Evolutionary conservation across 768 basidiomycete species (phyloP).

Genomic region (Sarcodon sp.): DNA sequence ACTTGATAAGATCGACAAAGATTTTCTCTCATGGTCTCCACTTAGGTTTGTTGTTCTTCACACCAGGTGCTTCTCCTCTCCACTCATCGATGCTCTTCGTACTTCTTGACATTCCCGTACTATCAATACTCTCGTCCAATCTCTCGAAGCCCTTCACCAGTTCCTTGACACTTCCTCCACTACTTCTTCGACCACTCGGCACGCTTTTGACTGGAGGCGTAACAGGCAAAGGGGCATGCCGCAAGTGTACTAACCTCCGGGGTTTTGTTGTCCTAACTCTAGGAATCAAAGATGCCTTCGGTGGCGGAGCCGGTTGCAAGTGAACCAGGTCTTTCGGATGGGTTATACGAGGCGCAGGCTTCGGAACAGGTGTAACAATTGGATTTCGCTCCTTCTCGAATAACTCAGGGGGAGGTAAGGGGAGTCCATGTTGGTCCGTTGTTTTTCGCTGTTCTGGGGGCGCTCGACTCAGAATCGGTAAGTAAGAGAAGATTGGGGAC

Average conservation of each 20-base stretch:
- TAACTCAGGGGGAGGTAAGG: slow-evolving; percentile 41
- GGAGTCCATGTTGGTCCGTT: slow-evolving; percentile 26
- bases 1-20: too few relatives aligned
- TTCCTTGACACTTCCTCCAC: slow-evolving; percentile 63
- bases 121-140: slow-evolving; percentile 19
- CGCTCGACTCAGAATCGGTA: slow-evolving; percentile 33
- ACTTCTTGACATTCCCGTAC: slow-evolving; percentile 14
- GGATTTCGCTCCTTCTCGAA: slow-evolving; percentile 39
- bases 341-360: slow-evolving; percentile 26
- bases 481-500: slow-evolving; percentile 37
- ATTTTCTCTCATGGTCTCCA: slow-evolving; percentile 11
- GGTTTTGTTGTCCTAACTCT: slow-evolving; percentile 18
- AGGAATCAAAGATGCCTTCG: slow-evolving; percentile 29
- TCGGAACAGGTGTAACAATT: slow-evolving; percentile 44
- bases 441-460: slow-evolving; percentile 14
- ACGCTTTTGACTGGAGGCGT: slow-evolving; percentile 10
- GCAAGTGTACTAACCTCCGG: slow-evolving; percentile 41
- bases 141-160: slow-evolving; percentile 52
- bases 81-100: slow-evolving; percentile 23
- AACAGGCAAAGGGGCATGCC: slow-evolving; percentile 27
- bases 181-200: slow-evolving; percentile 37
- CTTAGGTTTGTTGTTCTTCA: slow-evolving; percentile 5
- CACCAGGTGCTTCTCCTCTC: slow-evolving; percentile 8
- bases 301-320: slow-evolving; percentile 38
- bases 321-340: slow-evolving; percentile 57